Evolutionary conservation across 306 rosid genomes (phyloP), one percentile per base, ranked within the genome.

Genomic region (Vigna hirtella): DNA sequence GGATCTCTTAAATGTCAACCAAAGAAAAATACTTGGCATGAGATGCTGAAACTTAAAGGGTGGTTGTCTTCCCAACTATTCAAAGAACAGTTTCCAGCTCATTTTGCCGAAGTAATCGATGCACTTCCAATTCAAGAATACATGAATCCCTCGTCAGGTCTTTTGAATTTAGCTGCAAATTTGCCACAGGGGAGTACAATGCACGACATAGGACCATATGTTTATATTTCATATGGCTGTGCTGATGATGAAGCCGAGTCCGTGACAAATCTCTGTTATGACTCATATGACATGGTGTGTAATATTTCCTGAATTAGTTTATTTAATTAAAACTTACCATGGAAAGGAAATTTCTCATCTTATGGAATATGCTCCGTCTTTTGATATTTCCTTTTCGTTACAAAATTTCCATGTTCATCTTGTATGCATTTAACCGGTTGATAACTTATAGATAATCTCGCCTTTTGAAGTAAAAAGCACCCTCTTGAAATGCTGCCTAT

Each of bases 81-180:
- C 90, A 86, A 88, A 84, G 94, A 93, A 85, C 89, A 91, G 85
- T 96, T 96, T 89, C 98, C 99, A 36, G 85, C 82, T 86, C 98
- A 96, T 77, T 93, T 84, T 83, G 87, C 88, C 81, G 89, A 87
- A 90, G 84, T 96, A 61, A 85, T 96, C 70, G 85, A 84, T 73
- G 86, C 86, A 72, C 84, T 96, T 65, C 99, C 99, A 57, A 85
- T 93, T 88, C 93, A 88, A 86, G 97, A 96, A 53, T 96, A 93
- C 88, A 91, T 89, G 97, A 93, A 96, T 84, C 99, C 99, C 22
- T 66, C 69, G 18, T 90, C 91, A 42, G 99, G 99, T 72, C 90
- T 88, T 82, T 86, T 96, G 77, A 96, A 96, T 74, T 80, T 96
- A 67, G 97, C 91, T 51, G 93, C 96, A 70, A 85, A 90, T 83